These are phyloP conservation scores for Echium plantagineum DNA, from an alignment of 257 asterid genomes.

Conservation along the genomic window DNA sequence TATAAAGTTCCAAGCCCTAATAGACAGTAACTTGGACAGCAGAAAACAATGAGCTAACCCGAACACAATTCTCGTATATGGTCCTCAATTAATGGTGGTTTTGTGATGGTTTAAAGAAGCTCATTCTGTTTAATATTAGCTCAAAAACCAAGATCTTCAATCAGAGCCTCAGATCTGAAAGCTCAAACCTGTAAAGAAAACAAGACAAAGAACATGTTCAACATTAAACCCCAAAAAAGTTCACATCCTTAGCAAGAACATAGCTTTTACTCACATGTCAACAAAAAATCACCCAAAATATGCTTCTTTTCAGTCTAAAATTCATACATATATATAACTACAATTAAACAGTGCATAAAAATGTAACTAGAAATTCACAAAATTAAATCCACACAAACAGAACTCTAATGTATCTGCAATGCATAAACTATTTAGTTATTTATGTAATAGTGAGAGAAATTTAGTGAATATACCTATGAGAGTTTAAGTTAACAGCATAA, in stretches of 20 bases:
- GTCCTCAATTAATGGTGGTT: not conserved
- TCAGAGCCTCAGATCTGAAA: conserved; percentile 54
- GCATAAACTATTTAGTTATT: not conserved
- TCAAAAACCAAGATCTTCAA: conserved; percentile 20
- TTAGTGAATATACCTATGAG: conserved; percentile 54
- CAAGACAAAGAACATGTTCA: conserved; percentile 2
- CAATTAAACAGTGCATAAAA: no score
- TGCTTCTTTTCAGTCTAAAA: not conserved
- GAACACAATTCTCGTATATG: no score
- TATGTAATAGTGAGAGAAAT: no score
- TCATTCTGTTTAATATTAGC: conserved; percentile 6
- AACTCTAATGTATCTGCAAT: no score
- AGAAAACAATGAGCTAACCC: conserved; percentile 5
- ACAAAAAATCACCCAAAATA: not conserved
- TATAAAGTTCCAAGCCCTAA: not conserved
- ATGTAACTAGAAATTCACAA: no score
- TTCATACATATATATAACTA: no score
- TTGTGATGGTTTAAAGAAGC: conserved; percentile 8
- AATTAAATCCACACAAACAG: no score
- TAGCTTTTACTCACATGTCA: conserved; percentile 2
- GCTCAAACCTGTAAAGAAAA: conserved; percentile 23
- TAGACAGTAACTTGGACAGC: not conserved
- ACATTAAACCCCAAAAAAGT: not conserved
- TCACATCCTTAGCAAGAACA: conserved; percentile 2
- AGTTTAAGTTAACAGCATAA: conserved; percentile 20